Conservation (phyloP, 768 basidiomycete species). For the Cubamyces sp. region DNA sequence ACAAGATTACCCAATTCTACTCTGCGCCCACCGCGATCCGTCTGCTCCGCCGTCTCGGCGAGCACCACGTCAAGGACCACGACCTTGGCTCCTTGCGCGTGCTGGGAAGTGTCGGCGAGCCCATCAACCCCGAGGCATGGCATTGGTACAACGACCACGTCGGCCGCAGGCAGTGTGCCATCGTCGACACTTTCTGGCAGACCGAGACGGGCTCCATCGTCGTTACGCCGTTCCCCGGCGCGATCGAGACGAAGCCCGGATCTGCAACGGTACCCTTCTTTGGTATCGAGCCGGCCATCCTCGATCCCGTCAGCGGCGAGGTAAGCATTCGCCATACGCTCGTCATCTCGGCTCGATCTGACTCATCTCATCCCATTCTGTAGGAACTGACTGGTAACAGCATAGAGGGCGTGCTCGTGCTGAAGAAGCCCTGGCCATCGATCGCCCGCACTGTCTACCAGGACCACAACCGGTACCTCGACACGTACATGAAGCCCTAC, state of each 20-base stretch:
- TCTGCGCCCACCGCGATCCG: conserved; percentile 95
- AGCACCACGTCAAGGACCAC: conserved; percentile 80
- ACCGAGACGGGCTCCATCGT: conserved; percentile 98
- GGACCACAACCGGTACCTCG: conserved; percentile 84
- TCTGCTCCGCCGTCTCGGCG: conserved; percentile 82
- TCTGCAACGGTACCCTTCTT: conserved; percentile 98
- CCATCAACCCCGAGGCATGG: conserved; percentile 99
- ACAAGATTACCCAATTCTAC: conserved; percentile 96
- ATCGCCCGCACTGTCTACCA: conserved; percentile 91
- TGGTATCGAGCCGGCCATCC: conserved; percentile 85
- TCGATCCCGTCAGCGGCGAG: conserved; percentile 83
- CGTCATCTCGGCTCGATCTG: background rate
- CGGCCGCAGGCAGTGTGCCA: conserved; percentile 83
- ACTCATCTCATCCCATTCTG: background rate
- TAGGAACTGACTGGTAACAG: conserved; percentile 75
- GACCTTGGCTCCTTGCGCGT: conserved; percentile 85
- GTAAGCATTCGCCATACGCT: conserved; percentile 34
- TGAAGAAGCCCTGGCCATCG: conserved; percentile 92
- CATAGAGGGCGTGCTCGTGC: conserved; percentile 88
- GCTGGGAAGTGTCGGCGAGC: conserved; percentile 93
- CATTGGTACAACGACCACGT: conserved; percentile 98
- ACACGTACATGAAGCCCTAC: conserved; percentile 85
- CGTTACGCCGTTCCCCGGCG: conserved; percentile 94
- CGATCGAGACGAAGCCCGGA: conserved; percentile 94
- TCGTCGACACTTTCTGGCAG: conserved; percentile 97